Percentiles rank a stretch among this genome's conserved stretches.
Conservation (phyloP, 2,329 filamentous ascomycete genomes). For the Fonsecaea nubica region DNA sequence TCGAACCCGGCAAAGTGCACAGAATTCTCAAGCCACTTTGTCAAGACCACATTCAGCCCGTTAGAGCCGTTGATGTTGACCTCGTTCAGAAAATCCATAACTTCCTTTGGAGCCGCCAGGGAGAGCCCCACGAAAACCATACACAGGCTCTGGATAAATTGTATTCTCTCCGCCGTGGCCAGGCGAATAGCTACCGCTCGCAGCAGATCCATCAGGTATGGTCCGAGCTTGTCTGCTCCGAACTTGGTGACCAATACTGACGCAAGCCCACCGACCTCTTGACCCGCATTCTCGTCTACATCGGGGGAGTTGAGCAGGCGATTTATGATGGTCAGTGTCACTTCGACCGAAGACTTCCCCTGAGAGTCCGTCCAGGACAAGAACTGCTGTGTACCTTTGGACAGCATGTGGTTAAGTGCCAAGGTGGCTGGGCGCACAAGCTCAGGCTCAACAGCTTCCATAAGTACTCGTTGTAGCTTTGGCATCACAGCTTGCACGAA, state of each 20-base stretch:
- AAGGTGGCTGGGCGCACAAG: constrained; percentile 85
- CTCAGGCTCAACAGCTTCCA: constrained; percentile 84
- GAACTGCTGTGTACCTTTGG: constrained; percentile 87
- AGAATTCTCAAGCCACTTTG: constrained; percentile 97
- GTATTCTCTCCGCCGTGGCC: constrained; percentile 79
- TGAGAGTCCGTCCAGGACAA: constrained; percentile 83
- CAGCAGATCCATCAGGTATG: constrained; percentile 85
- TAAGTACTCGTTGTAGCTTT: constrained; percentile 80
- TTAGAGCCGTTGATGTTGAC: constrained; percentile 76
- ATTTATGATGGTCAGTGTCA: constrained; percentile 81
- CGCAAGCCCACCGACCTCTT: constrained; percentile 93
- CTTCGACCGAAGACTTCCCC: constrained; percentile 83
- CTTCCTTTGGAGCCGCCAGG: constrained; percentile 81
- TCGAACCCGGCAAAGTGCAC: constrained; percentile 98
- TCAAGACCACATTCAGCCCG: constrained; percentile 85
- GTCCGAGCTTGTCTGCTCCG: constrained; percentile 86
- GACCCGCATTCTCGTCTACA: constrained; percentile 91
- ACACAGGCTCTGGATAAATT: constrained; percentile 94
- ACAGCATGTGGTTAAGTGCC: constrained; percentile 85
- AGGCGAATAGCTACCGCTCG: constrained; percentile 86
- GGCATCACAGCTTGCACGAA: constrained; percentile 87
- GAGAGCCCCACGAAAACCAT: constrained; percentile 92
- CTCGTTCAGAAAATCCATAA: constrained; percentile 87
- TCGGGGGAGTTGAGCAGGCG: constrained; percentile 82
- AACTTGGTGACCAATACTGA: constrained; percentile 96